Evolutionary conservation across 129 eudicot species (phyloP), one percentile per base, ranked within the genome.

Genomic region (Ambrosia artemisiifolia): DNA sequence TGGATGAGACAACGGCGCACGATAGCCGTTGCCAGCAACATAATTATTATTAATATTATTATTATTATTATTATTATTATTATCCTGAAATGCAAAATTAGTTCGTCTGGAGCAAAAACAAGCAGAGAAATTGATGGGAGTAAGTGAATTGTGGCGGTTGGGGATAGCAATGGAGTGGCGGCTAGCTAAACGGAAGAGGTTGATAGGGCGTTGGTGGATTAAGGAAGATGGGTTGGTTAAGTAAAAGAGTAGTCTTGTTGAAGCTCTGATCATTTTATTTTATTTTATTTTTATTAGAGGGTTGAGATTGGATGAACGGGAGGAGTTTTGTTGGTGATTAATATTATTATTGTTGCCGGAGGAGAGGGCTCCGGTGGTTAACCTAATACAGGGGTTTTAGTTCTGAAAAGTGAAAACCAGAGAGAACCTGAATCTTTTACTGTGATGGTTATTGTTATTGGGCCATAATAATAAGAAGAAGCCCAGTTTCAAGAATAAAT

Each of bases 191-290:
- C 77, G 91, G 80, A 43, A 60, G 75, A 67, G 75, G 53, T 79
- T 19, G 69, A 40, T 30, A 42, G 66, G 79, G 68, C 72, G 81
- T 69, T 11, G 88, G 73, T 51, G 86, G 66, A 83, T 71, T 63
- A 78, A 67, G n/a, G 86, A 56, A 57, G 77, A 24, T 28, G 87
- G 85, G 67, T 76, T 67, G 69, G 83, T 57, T 78, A 85, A 69
- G 68, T 82, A 83, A 13, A 67, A 80, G 75, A 81, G 65, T 34
- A 88, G 54, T 80, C 88, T 79, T 73, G 88, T 65, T 1, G 80
- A 67, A 59, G 75, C 69, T 76, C 69, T 62, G 11, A 33, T 50
- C 80, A 76, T 76, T 33, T 68, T 53, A 24, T 24, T 24, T 0
- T 24, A 76, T 76, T 33, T 68, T 53, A 24, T 24, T 24, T 0